These are phyloP conservation scores for Croton laevigatus DNA, from an alignment of 441 rosid genomes.

Conservation along the genomic window DNA sequence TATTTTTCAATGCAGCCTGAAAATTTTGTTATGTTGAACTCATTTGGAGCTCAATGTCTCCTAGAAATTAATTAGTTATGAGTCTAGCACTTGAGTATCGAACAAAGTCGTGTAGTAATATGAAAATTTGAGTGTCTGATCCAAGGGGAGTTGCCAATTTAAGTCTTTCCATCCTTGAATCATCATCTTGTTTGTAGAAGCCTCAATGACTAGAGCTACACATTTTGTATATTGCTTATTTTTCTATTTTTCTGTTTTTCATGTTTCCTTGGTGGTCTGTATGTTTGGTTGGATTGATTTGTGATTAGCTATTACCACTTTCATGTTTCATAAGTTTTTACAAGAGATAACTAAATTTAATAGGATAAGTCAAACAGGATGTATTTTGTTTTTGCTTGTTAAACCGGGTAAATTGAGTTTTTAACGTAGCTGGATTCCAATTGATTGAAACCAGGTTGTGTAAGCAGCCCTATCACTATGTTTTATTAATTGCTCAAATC, in stretches of 20 bases:
- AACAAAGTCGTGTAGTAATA: background rate
- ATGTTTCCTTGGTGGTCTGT: background rate
- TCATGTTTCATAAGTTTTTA: background rate
- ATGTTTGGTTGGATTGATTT: background rate
- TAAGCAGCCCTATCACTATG: background rate
- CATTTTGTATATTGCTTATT: background rate
- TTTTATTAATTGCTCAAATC: background rate
- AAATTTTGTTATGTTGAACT: background rate
- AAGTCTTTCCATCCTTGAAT: no score
- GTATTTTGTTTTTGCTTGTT: background rate
- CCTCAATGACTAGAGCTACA: no score
- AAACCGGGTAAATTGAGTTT: background rate
- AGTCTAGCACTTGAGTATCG: background rate
- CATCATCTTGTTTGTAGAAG: no score
- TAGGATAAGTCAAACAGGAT: background rate
- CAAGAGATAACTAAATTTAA: background rate
- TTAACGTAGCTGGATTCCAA: background rate
- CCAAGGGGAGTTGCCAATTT: background rate
- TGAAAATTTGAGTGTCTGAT: background rate
- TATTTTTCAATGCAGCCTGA: background rate
- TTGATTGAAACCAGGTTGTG: background rate
- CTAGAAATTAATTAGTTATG: background rate
- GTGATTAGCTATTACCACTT: background rate
- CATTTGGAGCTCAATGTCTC: background rate
- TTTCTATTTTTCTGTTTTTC: background rate